phyloP scores from a whole-genome alignment of 176 grass and related monocot genomes.

The Eremochloa ophiuroides region DNA sequence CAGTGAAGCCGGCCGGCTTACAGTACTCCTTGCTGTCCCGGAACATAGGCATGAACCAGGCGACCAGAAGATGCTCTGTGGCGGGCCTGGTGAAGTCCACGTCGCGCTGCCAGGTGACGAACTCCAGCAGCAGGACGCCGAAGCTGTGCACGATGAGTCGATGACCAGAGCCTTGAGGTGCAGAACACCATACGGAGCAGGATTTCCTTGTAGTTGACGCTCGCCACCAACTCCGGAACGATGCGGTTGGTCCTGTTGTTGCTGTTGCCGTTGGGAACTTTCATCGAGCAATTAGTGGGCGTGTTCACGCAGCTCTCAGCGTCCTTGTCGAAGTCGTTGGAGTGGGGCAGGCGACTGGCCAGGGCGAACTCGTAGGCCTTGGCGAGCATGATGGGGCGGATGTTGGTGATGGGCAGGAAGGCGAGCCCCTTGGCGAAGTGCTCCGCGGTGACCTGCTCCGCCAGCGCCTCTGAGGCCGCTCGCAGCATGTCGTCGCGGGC shows the following conservation, averaged over 20 bases:
- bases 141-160: constrained; percentile 29
- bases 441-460: constrained; percentile 65
- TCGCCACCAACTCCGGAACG: too few species aligned
- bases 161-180: too few species aligned
- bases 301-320: constrained; percentile 93
- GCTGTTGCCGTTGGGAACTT: too few species aligned
- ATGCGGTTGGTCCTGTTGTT: too few species aligned
- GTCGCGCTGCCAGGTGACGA: background rate
- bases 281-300: constrained; percentile 42
- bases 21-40: too few species aligned
- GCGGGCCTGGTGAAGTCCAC: background rate
- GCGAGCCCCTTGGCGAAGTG: constrained; percentile 68
- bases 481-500: constrained; percentile 90
- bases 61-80: background rate
- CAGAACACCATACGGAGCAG: too few species aligned
- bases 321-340: constrained; percentile 68
- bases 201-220: too few species aligned
- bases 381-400: constrained; percentile 82
- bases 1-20: too few species aligned
- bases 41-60: background rate
- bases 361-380: constrained; percentile 83
- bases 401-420: constrained; percentile 87
- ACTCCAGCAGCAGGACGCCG: constrained; percentile 10
- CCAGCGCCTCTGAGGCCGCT: constrained; percentile 69
- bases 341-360: constrained; percentile 64